These are phyloP conservation scores for Mimosa bimucronata DNA, from an alignment of 306 rosid genomes.

Conservation along the genomic window DNA sequence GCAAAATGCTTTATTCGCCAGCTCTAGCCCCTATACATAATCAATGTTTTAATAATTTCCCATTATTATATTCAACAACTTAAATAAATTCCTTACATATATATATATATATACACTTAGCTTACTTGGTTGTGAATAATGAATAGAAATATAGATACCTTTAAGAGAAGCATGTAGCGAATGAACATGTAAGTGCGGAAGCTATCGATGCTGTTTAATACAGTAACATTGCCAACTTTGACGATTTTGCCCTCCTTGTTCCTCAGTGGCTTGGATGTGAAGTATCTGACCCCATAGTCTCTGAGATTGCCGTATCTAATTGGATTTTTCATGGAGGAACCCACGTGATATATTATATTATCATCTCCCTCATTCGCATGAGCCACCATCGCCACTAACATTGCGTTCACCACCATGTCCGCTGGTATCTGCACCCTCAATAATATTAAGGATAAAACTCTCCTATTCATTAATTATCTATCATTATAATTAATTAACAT, in stretches of 20 bases:
- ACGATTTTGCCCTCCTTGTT: conserved; percentile 55
- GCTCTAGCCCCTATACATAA: conserved; percentile 57
- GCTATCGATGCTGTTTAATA: conserved; percentile 49
- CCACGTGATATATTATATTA: conserved; percentile 54
- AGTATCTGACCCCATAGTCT: conserved; percentile 42
- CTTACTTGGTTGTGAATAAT: background rate
- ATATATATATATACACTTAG: background rate
- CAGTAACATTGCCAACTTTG: conserved; percentile 40
- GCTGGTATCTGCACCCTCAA: conserved; percentile 56
- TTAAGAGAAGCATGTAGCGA: conserved; percentile 55
- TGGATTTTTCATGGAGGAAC: conserved; percentile 59
- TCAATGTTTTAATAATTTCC: background rate
- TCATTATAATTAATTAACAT: background rate
- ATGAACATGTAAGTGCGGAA: conserved; percentile 33
- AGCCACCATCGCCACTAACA: conserved; percentile 46
- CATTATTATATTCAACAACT: too few relatives aligned
- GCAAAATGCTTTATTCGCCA: conserved; percentile 56
- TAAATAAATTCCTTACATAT: too few relatives aligned
- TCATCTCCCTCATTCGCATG: conserved; percentile 40
- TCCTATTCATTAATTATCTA: background rate
- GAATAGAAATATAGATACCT: conserved; percentile 28
- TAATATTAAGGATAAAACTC: background rate
- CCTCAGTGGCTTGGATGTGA: conserved; percentile 60
- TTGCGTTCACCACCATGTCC: conserved; percentile 48
- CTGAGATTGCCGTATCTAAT: conserved; percentile 32